These are phyloP conservation scores for Endogone sp. DNA, from an alignment of 192 early-diverging fungal genomes.

Conservation along the genomic window DNA sequence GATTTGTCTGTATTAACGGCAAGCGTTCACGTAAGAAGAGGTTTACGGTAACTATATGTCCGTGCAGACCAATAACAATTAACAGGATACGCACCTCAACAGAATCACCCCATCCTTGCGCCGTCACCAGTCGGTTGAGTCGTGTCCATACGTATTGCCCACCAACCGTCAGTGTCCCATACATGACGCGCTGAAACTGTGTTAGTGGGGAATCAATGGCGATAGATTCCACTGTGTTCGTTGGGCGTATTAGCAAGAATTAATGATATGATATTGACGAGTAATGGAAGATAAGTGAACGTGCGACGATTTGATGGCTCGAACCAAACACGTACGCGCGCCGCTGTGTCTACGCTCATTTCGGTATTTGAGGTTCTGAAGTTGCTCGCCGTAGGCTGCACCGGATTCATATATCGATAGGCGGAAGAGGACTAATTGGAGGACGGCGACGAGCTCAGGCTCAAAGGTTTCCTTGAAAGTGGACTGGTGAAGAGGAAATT, in stretches of 20 bases:
- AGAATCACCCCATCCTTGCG: constrained; percentile 70
- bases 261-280: too few relatives aligned
- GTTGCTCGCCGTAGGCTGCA: constrained; percentile 75
- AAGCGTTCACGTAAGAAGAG: not conserved
- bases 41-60: not conserved
- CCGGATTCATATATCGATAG: constrained; percentile 70
- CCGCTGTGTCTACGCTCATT: constrained; percentile 60
- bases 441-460: constrained; percentile 63
- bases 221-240: constrained; percentile 52
- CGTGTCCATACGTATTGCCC: constrained; percentile 70
- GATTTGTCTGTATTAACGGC: constrained; percentile 28
- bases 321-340: constrained; percentile 43
- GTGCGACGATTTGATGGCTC: too few relatives aligned
- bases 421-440: constrained; percentile 68
- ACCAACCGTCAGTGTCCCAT: constrained; percentile 64
- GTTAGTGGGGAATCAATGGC: constrained; percentile 55
- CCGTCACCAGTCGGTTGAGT: constrained; percentile 52
- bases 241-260: too few relatives aligned
- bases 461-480: constrained; percentile 59
- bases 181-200: constrained; percentile 51
- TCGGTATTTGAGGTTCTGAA: constrained; percentile 83
- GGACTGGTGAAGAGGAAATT: constrained; percentile 28
- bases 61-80: not conserved
- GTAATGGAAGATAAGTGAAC: too few relatives aligned
- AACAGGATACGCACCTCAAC: constrained; percentile 36